Percentiles rank a stretch among this genome's conserved stretches.
Evolutionary conservation across 257 asterid genomes (phyloP).

Genomic region (Solanum etuberosum): DNA sequence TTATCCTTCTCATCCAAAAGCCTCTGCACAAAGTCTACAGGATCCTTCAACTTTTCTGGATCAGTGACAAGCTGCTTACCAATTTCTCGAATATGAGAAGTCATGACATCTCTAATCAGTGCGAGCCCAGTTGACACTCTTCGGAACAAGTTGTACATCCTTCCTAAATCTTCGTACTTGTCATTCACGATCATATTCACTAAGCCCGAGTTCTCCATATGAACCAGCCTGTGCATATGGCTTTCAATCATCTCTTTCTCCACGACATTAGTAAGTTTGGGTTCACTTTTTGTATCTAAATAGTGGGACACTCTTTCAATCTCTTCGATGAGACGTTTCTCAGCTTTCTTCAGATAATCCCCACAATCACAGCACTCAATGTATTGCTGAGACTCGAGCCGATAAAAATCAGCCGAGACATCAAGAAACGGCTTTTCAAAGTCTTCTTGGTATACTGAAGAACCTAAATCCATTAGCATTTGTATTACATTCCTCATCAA

Average conservation of each 20-base stretch:
- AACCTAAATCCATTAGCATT: slow-evolving; percentile 25
- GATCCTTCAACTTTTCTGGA: slow-evolving; percentile 23
- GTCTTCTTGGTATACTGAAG: slow-evolving; percentile 15
- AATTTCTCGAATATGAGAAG: slow-evolving; percentile 16
- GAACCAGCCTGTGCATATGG: slow-evolving; percentile 19
- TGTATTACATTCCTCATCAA: slow-evolving; percentile 19
- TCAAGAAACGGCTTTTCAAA: slow-evolving; percentile 28
- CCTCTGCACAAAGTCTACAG: slow-evolving; percentile 20
- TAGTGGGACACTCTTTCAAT: slow-evolving; percentile 20
- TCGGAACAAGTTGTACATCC: slow-evolving; percentile 20
- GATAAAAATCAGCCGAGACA: slow-evolving; percentile 20
- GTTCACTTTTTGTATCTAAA: slow-evolving; percentile 15
- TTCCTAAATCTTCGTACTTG: slow-evolving; percentile 18
- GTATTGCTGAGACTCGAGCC: slow-evolving; percentile 16
- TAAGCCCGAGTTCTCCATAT: slow-evolving; percentile 25
- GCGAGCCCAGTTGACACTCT: slow-evolving; percentile 19
- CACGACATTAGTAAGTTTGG: slow-evolving; percentile 18
- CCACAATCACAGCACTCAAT: slow-evolving; percentile 27
- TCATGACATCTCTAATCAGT: slow-evolving; percentile 20
- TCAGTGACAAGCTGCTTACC: slow-evolving; percentile 27
- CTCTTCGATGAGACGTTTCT: slow-evolving; percentile 21
- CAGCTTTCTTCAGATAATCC: slow-evolving; percentile 23
- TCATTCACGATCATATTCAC: slow-evolving; percentile 19
- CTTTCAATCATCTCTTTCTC: slow-evolving; percentile 21
- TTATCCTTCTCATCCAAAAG: slow-evolving; percentile 19